Conservation (phyloP, 2,329 filamentous ascomycete species). For the Celoporthe dispersa region DNA sequence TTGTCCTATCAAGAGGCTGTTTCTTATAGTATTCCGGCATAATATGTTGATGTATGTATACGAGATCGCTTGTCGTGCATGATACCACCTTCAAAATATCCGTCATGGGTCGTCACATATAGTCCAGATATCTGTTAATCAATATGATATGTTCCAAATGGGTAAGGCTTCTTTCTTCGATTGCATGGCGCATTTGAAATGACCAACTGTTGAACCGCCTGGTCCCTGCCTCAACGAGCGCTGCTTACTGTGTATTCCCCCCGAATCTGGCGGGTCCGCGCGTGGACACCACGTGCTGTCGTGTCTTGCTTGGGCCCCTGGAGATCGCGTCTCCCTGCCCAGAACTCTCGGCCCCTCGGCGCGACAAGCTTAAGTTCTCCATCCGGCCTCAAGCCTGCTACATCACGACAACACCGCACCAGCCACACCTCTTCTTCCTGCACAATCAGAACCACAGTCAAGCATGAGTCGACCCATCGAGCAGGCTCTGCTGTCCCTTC, state of each 20-base stretch:
- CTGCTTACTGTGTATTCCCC: too few species aligned
- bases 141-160: not conserved
- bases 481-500: constrained; percentile 71
- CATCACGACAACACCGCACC: not conserved
- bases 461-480: constrained; percentile 76
- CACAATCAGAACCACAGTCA: not conserved
- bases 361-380: constrained; percentile 15
- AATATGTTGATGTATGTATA: not conserved
- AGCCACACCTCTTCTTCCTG: not conserved
- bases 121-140: not conserved
- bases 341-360: not conserved
- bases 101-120: not conserved
- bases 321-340: constrained; percentile 19
- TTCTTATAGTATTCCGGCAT: not conserved
- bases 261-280: constrained; percentile 2
- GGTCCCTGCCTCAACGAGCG: not conserved
- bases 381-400: not conserved
- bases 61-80: not conserved
- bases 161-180: not conserved
- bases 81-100: not conserved
- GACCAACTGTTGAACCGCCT: too few species aligned
- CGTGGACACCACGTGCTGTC: constrained; percentile 23
- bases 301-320: constrained; percentile 20
- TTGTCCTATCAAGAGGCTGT: not conserved
- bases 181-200: not conserved